Base-by-base conservation (phyloP, 805 yeast genomes). In the Candida koratica region DNA sequence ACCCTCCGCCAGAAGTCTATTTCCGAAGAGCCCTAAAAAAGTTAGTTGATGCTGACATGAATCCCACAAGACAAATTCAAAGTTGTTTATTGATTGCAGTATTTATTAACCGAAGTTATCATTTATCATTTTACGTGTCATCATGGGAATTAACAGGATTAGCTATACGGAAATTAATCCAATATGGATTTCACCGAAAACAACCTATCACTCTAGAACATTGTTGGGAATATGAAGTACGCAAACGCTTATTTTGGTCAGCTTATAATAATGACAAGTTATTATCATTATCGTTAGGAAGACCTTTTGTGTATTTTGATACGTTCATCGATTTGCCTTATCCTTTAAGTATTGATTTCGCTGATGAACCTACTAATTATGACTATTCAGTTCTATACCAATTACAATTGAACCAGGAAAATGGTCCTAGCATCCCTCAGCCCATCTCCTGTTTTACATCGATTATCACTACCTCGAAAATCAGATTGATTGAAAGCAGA, bases 21-120 rank as follows among this genome's bases (percentile, higher is more conserved):
- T 33, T 43, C 12, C 11, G 40, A 18, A 37, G 37, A 25, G 47
- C 47, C 2, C 20, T 43, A 15, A 40, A 37, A 19, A 25, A 29
- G 2, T 33, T 43, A 25, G 33, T 24, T 2, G 15, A 25, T 6
- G 31, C 39, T 11, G 28, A 34, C n/a, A 25, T 43, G 42, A 19
- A 40, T 17, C 31, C 36, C 4, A n/a, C 31, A 5, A 5, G 35
- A 34, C 47, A 43, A 22, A 35, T 43, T 12, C 47, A 43, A 19
- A 37, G 34, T 9, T 35, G 42, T 29, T 18, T 38, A 22, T 20
- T 43, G 17, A 40, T 43, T 2, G 44, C 42, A 3, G 24, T 30
- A 12, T 43, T 43, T 17, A 40, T 43, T 15, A 40, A 40, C 15
- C 24, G 43, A 25, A 43, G 47, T 24, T 43, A 43, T 23, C 42